These are phyloP conservation scores for Microbotryum lychnidis-dioicae DNA, from an alignment of 1,284 basidiomycete species.

Conservation along the genomic window DNA sequence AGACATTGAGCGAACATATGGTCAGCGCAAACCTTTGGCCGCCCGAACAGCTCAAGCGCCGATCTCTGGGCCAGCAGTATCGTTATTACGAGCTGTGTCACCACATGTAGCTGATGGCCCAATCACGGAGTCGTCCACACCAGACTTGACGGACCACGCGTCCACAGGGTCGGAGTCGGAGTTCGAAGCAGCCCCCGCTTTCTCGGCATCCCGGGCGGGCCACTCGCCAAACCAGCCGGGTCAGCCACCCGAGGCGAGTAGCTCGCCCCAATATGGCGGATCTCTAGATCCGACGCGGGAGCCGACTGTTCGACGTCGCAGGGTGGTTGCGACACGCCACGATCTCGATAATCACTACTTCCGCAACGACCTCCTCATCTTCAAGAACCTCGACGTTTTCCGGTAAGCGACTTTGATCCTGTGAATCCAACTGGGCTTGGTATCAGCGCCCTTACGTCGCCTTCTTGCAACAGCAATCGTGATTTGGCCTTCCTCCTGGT, in stretches of 20 bases:
- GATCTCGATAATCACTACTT: conserved; percentile 87
- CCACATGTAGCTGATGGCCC: not conserved
- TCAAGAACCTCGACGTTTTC: conserved; percentile 75
- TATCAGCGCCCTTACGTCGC: conserved; percentile 2
- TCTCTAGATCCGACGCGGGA: too few relatives aligned
- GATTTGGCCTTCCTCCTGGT: conserved; percentile 51
- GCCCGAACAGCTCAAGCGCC: conserved; percentile 46
- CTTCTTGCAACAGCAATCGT: conserved; percentile 49
- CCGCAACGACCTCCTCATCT: conserved; percentile 71
- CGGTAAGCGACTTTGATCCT: conserved; percentile 47
- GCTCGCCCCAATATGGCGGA: too few relatives aligned
- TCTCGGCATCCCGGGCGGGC: conserved; percentile 25
- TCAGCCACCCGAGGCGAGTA: too few relatives aligned
- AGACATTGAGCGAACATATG: conserved; percentile 88
- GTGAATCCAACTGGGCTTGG: not conserved
- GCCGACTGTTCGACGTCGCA: not conserved
- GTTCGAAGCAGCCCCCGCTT: too few relatives aligned
- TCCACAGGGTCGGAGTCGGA: too few relatives aligned
- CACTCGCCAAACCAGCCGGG: not conserved
- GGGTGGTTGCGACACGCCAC: conserved; percentile 56
- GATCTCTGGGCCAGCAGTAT: not conserved
- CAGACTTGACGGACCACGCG: too few relatives aligned
- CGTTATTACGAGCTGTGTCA: conserved; percentile 1
- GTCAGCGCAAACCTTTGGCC: conserved; percentile 71
- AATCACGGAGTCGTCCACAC: too few relatives aligned